Base-by-base conservation (phyloP, 495 filamentous ascomycete species). In the Lophiotrema nucula region DNA sequence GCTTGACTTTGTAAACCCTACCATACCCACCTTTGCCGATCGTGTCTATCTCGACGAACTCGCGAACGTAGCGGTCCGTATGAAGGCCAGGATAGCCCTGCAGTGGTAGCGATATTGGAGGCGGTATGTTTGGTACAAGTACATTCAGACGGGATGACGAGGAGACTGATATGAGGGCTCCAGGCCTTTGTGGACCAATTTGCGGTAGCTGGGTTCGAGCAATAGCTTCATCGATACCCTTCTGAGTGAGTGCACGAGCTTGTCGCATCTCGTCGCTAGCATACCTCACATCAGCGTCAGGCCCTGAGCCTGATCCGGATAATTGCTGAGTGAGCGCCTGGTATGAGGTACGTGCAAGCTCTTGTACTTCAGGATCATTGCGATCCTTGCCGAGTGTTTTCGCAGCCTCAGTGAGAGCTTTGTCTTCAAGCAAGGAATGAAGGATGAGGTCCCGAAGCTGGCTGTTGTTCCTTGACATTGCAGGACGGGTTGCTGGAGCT, bases 21-120 rank as follows among this genome's bases (percentile, higher is more conserved):
- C 76, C 76, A 53, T 71, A 77, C 0, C 75, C 76, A 19, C 76
- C 76, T 57, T 68, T 72, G 24, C 75, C 76, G 2, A 79, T 51
- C 1, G 68, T 41, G 37, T 43, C 46, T 6, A 70, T 19, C 45
- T 75, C 58, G 15, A 65, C 60, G 44, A 72, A 76, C 11, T 76
- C 64, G 3, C 58, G 42, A 1, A 13, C 53, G 56, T 70, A 72
- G 15, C 66, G 60, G 23, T 63, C 49, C 8, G 43, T 58, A 28
- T 67, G 51, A 26, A 67, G 24, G 3, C 53, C 55, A 6, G 57
- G 52, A 24, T 67, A 58, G 26, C 28, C 25, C 21, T 55, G 64
- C 16, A 65, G 48, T 8, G 47, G 47, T 2, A 61, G 24, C 13
- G 49, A 27, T 16, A 64, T 15, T 4, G 45, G n/a, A 3, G 33